These are phyloP conservation scores for Ehretia macrophylla DNA, from an alignment of 257 asterid genomes.

Conservation along the genomic window DNA sequence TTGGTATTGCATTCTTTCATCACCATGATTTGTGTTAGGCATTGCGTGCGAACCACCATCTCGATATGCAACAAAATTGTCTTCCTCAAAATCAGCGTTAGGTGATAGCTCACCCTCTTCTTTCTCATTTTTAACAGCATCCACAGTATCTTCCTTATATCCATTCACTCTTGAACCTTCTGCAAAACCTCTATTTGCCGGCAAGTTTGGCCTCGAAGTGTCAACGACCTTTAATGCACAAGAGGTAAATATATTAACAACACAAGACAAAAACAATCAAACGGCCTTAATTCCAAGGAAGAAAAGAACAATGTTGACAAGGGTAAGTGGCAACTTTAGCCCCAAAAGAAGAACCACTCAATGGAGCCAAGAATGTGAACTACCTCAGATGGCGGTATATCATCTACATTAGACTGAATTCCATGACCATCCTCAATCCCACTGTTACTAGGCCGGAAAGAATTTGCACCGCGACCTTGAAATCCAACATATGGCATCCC, in stretches of 20 bases:
- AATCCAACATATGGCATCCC: slow-evolving; percentile 19
- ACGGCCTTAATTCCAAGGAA: not conserved
- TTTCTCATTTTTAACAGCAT: slow-evolving; percentile 76
- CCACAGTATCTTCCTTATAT: slow-evolving; percentile 39
- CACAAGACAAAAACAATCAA: too few species aligned
- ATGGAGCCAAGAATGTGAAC: slow-evolving; percentile 12
- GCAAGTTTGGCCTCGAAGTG: slow-evolving; percentile 31
- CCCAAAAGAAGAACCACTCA: not conserved
- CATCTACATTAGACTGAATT: slow-evolving; percentile 43
- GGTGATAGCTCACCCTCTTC: slow-evolving; percentile 96
- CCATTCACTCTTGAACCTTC: slow-evolving; percentile 47
- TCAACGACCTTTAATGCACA: slow-evolving; percentile 46
- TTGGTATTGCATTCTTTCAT: slow-evolving; percentile 45
- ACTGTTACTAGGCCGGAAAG: slow-evolving; percentile 42
- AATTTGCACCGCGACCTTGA: slow-evolving; percentile 47
- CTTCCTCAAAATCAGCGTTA: slow-evolving; percentile 71
- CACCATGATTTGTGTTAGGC: slow-evolving; percentile 34
- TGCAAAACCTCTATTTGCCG: slow-evolving; percentile 45
- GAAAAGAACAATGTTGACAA: not conserved
- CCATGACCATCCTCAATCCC: slow-evolving; percentile 38
- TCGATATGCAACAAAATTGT: slow-evolving; percentile 60
- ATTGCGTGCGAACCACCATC: slow-evolving; percentile 38
- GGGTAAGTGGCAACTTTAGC: slow-evolving; percentile 5
- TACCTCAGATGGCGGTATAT: slow-evolving; percentile 58
- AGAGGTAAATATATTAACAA: slow-evolving; percentile 3